Base-by-base conservation (phyloP, 768 basidiomycete species). In the Hemileccinum rubropunctum region DNA sequence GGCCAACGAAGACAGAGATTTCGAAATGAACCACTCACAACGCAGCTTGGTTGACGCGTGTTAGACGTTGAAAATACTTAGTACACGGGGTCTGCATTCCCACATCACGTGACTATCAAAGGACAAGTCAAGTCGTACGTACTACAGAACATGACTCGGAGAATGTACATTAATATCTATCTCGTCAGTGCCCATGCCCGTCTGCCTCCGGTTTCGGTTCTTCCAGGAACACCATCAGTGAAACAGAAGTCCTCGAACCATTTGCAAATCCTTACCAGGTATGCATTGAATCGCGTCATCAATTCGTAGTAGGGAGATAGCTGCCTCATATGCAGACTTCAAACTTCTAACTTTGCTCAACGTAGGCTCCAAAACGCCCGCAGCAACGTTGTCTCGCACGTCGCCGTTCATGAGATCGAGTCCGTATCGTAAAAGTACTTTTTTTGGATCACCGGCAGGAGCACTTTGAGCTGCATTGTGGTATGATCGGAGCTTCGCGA, bases 391-490 rank as follows among this genome's bases (percentile, higher is more conserved):
- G 73, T 99, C 97, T 45, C 94, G 80, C 41, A 98, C 91, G 62
- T 95, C 86, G 26, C 97, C 97, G 61, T 95, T 91, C 65, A 97
- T 73, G 42, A 99, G 75, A 71, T 99, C 97, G 51, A 99, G 80
- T 1, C 97, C 97, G 69, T 97, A 98, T 52, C 91, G 88, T 69
- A 95, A 71, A 34, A 98, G 76, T 6, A 73, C 82, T 69, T 97
- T 91, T 73, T 94, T 95, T 14, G 92, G 89, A 70, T 98, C 97
- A 35, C 90, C 89, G 0, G 75, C 78, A 2, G 91, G 86, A 3
- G 93, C 95, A 58, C 87, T 94, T 72, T 97, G 95, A 3, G 95
- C 95, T 39, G 92, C 88, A 59, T 94, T 94, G 75, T 99, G 97
- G 73, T 95, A 98, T 10, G 95, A 87, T 44, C 97, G 87, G 42